Conservation (phyloP, 2,329 filamentous ascomycete species). For the Exutisphaerella laricina region DNA sequence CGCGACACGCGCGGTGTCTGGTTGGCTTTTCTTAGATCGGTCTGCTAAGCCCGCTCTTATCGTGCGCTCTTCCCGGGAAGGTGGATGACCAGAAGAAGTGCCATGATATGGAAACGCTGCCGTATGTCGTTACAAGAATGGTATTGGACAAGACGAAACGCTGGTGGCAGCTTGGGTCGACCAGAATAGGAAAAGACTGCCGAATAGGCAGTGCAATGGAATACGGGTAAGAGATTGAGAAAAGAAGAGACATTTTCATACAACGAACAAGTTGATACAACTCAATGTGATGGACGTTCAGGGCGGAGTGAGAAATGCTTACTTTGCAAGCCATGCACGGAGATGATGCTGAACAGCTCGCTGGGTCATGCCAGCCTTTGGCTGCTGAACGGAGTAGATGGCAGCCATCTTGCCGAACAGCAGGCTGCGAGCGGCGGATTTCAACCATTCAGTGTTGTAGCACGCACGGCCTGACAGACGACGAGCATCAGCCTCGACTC, state of each 20-base stretch:
- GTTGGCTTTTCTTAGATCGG: constrained; percentile 3
- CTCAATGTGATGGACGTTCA: no score
- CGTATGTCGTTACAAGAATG: not conserved
- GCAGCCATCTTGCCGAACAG: not conserved
- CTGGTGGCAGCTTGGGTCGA: not conserved
- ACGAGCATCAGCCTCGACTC: not conserved
- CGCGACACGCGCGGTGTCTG: constrained; percentile 1
- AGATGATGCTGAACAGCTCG: not conserved
- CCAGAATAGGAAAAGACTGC: not conserved
- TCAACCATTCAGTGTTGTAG: not conserved
- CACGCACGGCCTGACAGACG: no score
- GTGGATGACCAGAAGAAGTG: not conserved
- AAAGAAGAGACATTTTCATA: not conserved
- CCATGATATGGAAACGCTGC: not conserved
- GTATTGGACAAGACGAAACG: not conserved
- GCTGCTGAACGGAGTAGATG: not conserved
- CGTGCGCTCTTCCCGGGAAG: not conserved
- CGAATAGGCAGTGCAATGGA: not conserved
- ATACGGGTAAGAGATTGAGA: not conserved
- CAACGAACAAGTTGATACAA: no score
- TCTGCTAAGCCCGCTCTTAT: not conserved
- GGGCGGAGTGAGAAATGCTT: no score
- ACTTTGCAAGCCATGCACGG: not conserved
- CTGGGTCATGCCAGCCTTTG: not conserved
- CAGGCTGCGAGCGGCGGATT: not conserved